Conservation (phyloP, 176 grass and related monocot species). For the Tuctoria greenei region DNA sequence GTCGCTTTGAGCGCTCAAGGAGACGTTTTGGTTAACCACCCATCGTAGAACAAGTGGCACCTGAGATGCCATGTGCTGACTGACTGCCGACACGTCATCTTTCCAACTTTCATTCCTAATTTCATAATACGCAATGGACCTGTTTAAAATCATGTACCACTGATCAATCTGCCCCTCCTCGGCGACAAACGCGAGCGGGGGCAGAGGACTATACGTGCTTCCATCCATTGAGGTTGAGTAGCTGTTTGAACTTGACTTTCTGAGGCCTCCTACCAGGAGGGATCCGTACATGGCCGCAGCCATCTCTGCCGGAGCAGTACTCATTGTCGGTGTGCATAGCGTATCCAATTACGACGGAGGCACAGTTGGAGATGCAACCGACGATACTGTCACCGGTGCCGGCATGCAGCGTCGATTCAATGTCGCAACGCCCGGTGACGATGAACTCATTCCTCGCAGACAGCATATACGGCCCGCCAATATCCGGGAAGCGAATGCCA, state of each 20-base stretch:
- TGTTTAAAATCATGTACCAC: not conserved
- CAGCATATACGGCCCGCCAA: not conserved
- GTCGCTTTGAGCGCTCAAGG: not conserved
- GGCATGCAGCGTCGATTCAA: not conserved
- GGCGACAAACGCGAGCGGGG: not conserved
- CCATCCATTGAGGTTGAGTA: not conserved
- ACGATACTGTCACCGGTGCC: too few relatives aligned
- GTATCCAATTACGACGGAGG: too few relatives aligned
- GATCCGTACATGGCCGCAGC: not conserved
- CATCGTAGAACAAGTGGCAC: not conserved
- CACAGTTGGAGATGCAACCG: too few relatives aligned
- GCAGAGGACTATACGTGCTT: not conserved
- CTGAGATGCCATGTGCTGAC: not conserved
- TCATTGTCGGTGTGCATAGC: not conserved
- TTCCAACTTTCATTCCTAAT: not conserved
- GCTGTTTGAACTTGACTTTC: not conserved
- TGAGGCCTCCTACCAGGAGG: not conserved
- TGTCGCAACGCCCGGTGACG: not conserved
- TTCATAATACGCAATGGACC: not conserved
- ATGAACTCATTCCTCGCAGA: not conserved
- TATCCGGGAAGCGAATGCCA: not conserved
- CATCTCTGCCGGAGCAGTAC: not conserved
- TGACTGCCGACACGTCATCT: not conserved
- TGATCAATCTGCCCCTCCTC: not conserved
- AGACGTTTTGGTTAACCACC: not conserved